These are phyloP conservation scores for Spiraea crenata DNA, from an alignment of 331 rosid genomes.

Conservation along the genomic window DNA sequence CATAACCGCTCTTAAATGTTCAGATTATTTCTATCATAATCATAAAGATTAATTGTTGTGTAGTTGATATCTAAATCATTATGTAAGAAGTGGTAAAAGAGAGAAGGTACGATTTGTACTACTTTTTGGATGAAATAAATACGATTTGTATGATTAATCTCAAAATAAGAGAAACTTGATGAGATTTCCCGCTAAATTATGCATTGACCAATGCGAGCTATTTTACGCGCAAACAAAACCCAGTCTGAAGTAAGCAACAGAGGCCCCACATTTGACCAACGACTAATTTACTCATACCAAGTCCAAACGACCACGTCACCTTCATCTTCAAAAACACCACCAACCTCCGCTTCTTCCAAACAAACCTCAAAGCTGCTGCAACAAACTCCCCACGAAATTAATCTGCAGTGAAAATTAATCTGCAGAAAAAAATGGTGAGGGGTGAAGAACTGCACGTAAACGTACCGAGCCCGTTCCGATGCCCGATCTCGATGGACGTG, in stretches of 20 bases:
- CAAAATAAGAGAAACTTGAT: too few species aligned
- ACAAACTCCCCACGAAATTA: too few species aligned
- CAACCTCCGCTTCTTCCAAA: neutral
- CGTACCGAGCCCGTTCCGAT: conserved; percentile 49
- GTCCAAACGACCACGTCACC: conserved; percentile 19
- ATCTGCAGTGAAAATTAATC: neutral
- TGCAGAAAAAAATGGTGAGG: conserved; percentile 32
- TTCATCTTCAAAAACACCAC: neutral
- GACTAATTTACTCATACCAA: neutral
- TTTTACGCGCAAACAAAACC: conserved; percentile 8
- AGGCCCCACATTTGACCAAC: conserved; percentile 19
- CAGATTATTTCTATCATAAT: too few species aligned
- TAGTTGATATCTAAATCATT: too few species aligned
- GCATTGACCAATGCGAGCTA: neutral
- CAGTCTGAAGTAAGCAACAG: neutral
- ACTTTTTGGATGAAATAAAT: too few species aligned
- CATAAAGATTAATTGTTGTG: too few species aligned
- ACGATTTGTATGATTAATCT: too few species aligned
- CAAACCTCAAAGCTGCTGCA: neutral
- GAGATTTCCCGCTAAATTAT: too few species aligned
- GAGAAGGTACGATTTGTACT: too few species aligned
- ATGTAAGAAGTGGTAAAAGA: too few species aligned
- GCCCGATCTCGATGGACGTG: conserved; percentile 63
- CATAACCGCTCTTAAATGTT: too few species aligned
- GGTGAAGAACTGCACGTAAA: conserved; percentile 42